Percentiles rank a stretch among this genome's conserved stretches.
phyloP scores from a whole-genome alignment of 2,329 filamentous ascomycete species.

The Colletotrichum sp. region DNA sequence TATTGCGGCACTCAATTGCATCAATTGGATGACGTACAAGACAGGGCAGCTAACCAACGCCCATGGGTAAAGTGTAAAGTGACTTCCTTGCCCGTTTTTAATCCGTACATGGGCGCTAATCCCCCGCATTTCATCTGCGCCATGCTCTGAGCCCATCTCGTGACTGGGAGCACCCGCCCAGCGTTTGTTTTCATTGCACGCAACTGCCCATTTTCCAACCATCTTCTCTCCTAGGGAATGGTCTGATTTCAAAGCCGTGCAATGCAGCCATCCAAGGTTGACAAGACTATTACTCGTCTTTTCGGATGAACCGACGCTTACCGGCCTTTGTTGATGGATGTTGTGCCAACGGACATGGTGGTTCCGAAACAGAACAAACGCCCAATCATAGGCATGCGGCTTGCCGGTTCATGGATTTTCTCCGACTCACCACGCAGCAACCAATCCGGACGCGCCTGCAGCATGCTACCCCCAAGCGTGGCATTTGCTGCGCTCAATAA shows the following conservation, averaged over 20 bases:
- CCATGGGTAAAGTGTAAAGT: neutral
- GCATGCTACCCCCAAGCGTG: neutral
- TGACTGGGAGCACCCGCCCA: neutral
- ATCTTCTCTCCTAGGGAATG: neutral
- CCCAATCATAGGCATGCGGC: neutral
- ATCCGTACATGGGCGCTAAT: neutral
- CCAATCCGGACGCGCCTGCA: neutral
- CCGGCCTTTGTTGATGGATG: neutral
- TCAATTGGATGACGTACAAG: slow-evolving; percentile 7
- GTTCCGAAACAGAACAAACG: neutral
- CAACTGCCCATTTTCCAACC: neutral
- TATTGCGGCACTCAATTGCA: neutral
- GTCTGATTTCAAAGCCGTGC: neutral
- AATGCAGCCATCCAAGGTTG: neutral
- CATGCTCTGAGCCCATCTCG: neutral
- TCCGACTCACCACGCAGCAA: neutral
- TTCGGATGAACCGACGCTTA: neutral
- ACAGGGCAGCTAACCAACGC: neutral
- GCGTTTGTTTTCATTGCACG: neutral
- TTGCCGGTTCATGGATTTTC: neutral
- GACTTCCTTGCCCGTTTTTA: neutral
- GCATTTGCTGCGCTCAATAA: neutral
- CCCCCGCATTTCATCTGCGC: neutral
- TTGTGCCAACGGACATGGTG: neutral
- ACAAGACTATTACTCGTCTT: neutral